Base-by-base conservation (phyloP, 192 early-diverging fungal species). In the Coemansia asiatica region DNA sequence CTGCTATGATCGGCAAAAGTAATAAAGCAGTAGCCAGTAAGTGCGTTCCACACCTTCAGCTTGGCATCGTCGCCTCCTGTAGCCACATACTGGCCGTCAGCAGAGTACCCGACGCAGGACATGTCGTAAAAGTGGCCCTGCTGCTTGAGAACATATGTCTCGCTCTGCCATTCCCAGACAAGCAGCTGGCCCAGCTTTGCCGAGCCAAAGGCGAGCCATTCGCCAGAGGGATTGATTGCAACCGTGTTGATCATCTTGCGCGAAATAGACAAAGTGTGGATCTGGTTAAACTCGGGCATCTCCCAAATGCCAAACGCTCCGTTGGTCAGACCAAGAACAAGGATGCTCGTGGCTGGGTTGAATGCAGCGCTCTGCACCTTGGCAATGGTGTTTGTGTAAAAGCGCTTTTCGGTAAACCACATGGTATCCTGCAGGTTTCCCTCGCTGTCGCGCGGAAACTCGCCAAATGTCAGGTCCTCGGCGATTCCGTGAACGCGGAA, bases 151-250 rank as follows among this genome's bases (percentile, higher is more conserved):
- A 99, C 91, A 69, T 99, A 98, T 1, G 96, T 92, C 71, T 99
- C 98, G 50, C 95, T 97, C 81, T 97, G 93, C 98, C 98, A 99
- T 75, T 99, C 98, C 98, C 98, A 99, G 15, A 99, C 95, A 35
- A 98, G 79, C 47, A 99, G 88, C 82, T 99, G 98, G 6, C 95
- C 95, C 12, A 98, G 85, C 67, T 85, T 86, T 23, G 93, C 86
- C 36, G 89, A 93, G 25, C 95, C 98, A 79, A 99, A 94, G 1
- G 94, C 96, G 28, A 99, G 80, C 98, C 98, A 99, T 76, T 99
- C 98, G 53, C 96, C 95, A 0, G 91, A 85, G 7, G 87, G 75
- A 77, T 94, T 97, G 64, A 99, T 89, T 2, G 94, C 87, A 2
- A 94, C 87, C 12, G 95, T 85, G 67, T 90, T 88, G 62, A 99